Evolutionary conservation across 2,329 filamentous ascomycete genomes (phyloP).

Genomic region (Venturia effusa): DNA sequence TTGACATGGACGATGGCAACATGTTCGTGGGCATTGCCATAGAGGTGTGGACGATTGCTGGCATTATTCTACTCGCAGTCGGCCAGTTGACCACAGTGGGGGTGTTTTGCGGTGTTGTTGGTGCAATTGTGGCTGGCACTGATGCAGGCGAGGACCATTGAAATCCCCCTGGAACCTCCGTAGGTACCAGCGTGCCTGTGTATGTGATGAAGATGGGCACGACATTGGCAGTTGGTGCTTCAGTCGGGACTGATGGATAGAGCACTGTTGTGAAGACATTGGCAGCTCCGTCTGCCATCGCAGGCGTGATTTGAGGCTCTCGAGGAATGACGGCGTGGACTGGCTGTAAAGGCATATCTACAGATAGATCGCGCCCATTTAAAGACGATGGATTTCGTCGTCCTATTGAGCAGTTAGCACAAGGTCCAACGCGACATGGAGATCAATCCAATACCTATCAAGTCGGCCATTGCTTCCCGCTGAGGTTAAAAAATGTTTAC

Average conservation of each 20-base stretch:
- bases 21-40: not conserved
- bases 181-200: not conserved
- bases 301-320: not conserved
- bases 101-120: not conserved
- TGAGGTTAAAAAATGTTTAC: not conserved
- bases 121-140: not conserved
- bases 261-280: slow-evolving; percentile 9
- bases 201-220: slow-evolving; percentile 7
- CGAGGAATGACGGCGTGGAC: not conserved
- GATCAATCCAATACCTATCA: not conserved
- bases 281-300: not conserved
- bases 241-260: slow-evolving; percentile 5
- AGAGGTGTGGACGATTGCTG: not conserved
- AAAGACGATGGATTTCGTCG: not conserved
- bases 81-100: not conserved
- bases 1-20: not conserved
- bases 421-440: not conserved
- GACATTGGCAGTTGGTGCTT: slow-evolving; percentile 5
- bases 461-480: not conserved
- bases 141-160: not conserved
- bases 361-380: not conserved
- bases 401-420: not conserved
- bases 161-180: slow-evolving; percentile 2
- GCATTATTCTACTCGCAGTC: not conserved
- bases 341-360: not conserved